Evolutionary conservation across 169 alveolate genomes (phyloP), one percentile per base, ranked within the genome.

Genomic region (Plasmodium berghei): DNA sequence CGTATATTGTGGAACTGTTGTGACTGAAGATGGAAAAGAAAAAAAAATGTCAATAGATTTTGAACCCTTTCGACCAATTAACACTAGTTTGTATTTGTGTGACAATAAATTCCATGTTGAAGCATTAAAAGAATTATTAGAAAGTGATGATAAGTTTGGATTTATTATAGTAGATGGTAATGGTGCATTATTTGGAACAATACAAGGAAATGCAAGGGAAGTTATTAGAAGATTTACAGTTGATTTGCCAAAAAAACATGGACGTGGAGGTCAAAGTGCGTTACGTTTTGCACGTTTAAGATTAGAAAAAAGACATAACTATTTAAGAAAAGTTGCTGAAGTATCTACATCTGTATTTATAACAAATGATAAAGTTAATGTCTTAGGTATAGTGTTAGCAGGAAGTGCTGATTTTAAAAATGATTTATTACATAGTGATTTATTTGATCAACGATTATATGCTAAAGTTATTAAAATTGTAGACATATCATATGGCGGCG

Each of bases 251-350:
- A 98, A 98, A 94, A 98, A 98, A 93, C 99, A 98, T 90, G 99
- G 99, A 45, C 95, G 99, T 74, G 99, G 99, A 70, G 99, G 99
- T 28, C 99, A 99, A 96, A 98, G 99, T 34, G 99, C 99, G n/a
- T 94, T 98, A 92, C 97, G 99, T 89, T 99, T 99, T 93, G 99
- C 99, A n/a, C 97, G 99, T 34, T 95, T 99, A 42, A 96, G 99
- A 91, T 95, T 97, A 95, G 99, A 99, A 93, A 97, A 98, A 92
- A 95, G 99, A 63, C 99, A 98, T 87, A 98, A 99, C 88, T 99
- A 99, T 92, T 93, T 99, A 26, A 94, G 99, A 64, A 98, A 98
- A 88, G 99, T 99, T 9, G 99, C 99, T 20, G 99, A 99, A 93
- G 95, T 96, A 45, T 99, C 99, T 8, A 97, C 97, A n/a, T 93